Percentiles rank a stretch among this genome's conserved stretches.
These are phyloP conservation scores for Acanthamoeba castellanii DNA, from an alignment of 208 protist species.

Conservation along the genomic window DNA sequence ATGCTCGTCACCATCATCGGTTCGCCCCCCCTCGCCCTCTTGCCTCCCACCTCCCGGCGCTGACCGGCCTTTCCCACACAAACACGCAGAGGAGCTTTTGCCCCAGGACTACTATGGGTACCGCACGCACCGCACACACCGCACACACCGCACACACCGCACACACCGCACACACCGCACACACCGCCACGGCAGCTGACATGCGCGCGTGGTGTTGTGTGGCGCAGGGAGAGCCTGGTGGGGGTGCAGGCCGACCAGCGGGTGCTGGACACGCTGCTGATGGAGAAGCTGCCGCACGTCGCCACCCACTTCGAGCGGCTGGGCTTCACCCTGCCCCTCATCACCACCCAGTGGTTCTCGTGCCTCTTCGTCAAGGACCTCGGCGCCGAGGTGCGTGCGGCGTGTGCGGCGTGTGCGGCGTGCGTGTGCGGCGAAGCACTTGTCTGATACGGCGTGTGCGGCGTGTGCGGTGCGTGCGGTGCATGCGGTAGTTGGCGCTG, in stretches of 20 bases:
- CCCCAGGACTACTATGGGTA: constrained; percentile 81
- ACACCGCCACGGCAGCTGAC: background rate
- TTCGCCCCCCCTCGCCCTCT: background rate
- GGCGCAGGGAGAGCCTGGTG: constrained; percentile 74
- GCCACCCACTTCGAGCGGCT: constrained; percentile 77
- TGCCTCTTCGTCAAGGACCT: constrained; percentile 86
- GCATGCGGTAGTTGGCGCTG: constrained; percentile 74
- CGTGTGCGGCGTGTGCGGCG: background rate
- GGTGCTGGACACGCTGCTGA: constrained; percentile 81
- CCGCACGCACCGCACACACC: background rate
- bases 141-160: background rate
- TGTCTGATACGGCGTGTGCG: no score
- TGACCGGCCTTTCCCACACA: no score
- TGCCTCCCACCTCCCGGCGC: no score
- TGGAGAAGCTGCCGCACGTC: constrained; percentile 77
- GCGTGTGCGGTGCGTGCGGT: background rate
- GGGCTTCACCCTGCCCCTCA: constrained; percentile 71
- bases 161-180: no score
- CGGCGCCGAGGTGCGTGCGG: constrained; percentile 75
- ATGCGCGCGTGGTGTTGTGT: no score
- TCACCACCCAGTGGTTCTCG: constrained; percentile 87
- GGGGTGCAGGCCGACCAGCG: constrained; percentile 81
- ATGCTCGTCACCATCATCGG: constrained; percentile 83
- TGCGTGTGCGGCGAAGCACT: no score
- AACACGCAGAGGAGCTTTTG: constrained; percentile 81